A percentile compares a stretch with the other conserved stretches of the same genome.
Evolutionary conservation across 2,329 filamentous ascomycete genomes (phyloP).

Genomic region (Aspergillus sclerotialis): DNA sequence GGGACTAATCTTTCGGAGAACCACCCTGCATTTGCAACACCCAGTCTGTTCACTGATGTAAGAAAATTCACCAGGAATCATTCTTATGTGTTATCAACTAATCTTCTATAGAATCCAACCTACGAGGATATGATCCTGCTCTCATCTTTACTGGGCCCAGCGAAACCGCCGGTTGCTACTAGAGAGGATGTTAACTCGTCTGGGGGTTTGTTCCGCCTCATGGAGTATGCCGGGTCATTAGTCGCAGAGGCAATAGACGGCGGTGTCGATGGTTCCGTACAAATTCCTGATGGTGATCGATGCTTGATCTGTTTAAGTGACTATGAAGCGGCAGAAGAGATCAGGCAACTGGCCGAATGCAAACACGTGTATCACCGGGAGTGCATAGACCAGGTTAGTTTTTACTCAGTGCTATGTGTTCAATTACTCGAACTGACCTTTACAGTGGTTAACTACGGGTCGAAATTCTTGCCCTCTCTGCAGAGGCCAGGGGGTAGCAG

Average conservation of each 20-base stretch:
- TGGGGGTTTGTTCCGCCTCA: constrained; percentile 53
- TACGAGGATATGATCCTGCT: constrained; percentile 68
- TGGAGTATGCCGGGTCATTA: constrained; percentile 35
- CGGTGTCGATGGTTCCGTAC: constrained; percentile 22
- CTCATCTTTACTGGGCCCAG: constrained; percentile 59
- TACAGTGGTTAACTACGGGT: constrained; percentile 58
- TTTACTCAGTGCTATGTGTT: constrained; percentile 4
- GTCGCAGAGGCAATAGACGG: constrained; percentile 43
- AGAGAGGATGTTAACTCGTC: constrained; percentile 58
- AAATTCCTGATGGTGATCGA: constrained; percentile 45
- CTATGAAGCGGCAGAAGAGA: constrained; percentile 56
- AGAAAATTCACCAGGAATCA: constrained; percentile 13
- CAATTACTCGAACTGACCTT: constrained; percentile 20
- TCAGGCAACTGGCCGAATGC: constrained; percentile 56
- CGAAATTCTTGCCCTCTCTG: constrained; percentile 34
- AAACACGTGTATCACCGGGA: constrained; percentile 61
- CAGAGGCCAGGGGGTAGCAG: constrained; percentile 35
- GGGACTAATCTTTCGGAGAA: constrained; percentile 64
- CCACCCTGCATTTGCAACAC: constrained; percentile 62
- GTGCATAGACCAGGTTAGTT: constrained; percentile 61
- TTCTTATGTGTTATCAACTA: too few relatives aligned
- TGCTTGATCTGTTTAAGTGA: constrained; percentile 62
- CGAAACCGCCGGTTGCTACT: constrained; percentile 61
- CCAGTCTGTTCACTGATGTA: constrained; percentile 63
- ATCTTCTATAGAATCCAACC: constrained; percentile 56